Base-by-base conservation (phyloP, 202 grass and related monocot species). In the Miscanthus sacchariflorus region DNA sequence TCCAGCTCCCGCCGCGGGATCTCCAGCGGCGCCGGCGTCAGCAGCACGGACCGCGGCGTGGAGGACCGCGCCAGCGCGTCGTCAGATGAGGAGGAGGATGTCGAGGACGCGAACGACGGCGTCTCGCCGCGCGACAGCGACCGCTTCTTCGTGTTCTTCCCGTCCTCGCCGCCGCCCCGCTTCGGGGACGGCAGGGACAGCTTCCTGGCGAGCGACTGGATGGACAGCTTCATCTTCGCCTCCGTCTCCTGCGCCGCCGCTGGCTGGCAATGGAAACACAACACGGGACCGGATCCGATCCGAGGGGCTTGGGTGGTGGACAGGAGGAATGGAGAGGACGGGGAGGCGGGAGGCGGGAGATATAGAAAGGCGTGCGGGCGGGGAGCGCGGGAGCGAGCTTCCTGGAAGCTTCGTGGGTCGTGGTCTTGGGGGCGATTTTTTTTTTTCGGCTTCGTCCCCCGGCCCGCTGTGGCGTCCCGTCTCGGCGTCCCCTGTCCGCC, bases 1-100 rank as follows among this genome's bases (percentile, higher is more conserved):
- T 88, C 92, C 86, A 93, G 86, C 92, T 91, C 92, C 74, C 75
- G 83, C 35, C 89, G 85, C 35, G 86, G 85, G 92, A 91, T 89
- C 83, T 83, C 73, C 3, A 65, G 44, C 54, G 2, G 2, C 4
- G 10, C 1, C 23, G 45, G 19, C 27, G 19, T 17, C 15, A 8
- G 18, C 0, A 91, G 84, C 39, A 94, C 84, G 10, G 92, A 94
- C 27, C 87, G 8, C 12, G 92, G 89, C 15, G 85, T 88, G 38
- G 82, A 6, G 21, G 80, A 44, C 19, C 72, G 46, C 5, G 76
- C 74, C 54, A 43, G 36, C 56, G 40, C 10, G 63, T 75, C 76
- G 27, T 52, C 74, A 0, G 89, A 89, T 0, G 80, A 83, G 4
- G 76, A 44, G 0, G 83, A 81, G 3, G 88, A 90, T 0, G 90